These are phyloP conservation scores for bread wheat (Triticum aestivum) DNA, from an alignment of 176 grass and related monocot species.

Conservation along the genomic window IWGSC_CS_RefSeq_v2.1 NC_057809.1:524823133-524823632, in stretches of 20 bases:
- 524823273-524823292: constrained; percentile 74
- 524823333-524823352: constrained; percentile 85
- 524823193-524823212: constrained; percentile 83
- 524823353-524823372: constrained; percentile 95
- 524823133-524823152: constrained; percentile 81
- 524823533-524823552: neutral
- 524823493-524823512: constrained; percentile 61
- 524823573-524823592: too few relatives aligned
- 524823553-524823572: too few relatives aligned
- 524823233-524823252: constrained; percentile 96
- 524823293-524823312: constrained; percentile 90
- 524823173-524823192: constrained; percentile 95
- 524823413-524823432: constrained; percentile 82
- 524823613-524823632: too few relatives aligned
- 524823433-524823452: constrained; percentile 97
- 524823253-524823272: constrained; percentile 95
- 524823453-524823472: constrained; percentile 70
- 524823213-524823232: constrained; percentile 82
- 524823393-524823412: constrained; percentile 64
- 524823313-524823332: constrained; percentile 67
- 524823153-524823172: constrained; percentile 68
- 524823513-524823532: constrained; percentile 64
- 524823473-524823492: constrained; percentile 90
- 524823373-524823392: constrained; percentile 71
- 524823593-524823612: too few relatives aligned